Evolutionary conservation across 2,329 filamentous ascomycete species (phyloP).

Genomic region (Neonectria hederae): DNA sequence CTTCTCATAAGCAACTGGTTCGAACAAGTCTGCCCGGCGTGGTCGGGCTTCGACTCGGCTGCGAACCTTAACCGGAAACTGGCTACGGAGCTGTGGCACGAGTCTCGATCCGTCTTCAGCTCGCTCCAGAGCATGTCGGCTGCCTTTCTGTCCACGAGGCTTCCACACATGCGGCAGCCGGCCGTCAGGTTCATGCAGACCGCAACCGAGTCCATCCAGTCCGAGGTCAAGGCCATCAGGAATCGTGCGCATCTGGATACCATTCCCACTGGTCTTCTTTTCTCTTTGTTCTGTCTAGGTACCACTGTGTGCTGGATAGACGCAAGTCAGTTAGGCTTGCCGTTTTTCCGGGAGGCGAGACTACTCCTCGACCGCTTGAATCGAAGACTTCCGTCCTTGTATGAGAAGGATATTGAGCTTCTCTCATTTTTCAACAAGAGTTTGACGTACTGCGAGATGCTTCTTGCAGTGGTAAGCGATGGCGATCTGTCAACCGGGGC

Average conservation of each 20-base stretch:
- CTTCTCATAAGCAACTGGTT: slow-evolving; percentile 53
- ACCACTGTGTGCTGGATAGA: slow-evolving; percentile 55
- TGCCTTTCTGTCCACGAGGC: slow-evolving; percentile 46
- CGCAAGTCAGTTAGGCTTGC: slow-evolving; percentile 44
- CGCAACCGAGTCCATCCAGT: slow-evolving; percentile 48
- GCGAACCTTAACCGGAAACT: slow-evolving; percentile 52
- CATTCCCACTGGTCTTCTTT: slow-evolving; percentile 48
- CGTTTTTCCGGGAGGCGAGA: slow-evolving; percentile 46
- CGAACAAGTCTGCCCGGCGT: slow-evolving; percentile 51
- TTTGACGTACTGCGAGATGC: slow-evolving; percentile 54
- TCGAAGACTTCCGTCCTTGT: slow-evolving; percentile 22
- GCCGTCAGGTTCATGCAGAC: slow-evolving; percentile 47
- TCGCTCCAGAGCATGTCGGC: slow-evolving; percentile 55
- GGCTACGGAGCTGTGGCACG: slow-evolving; percentile 49
- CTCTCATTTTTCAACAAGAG: slow-evolving; percentile 52
- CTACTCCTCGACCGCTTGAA: slow-evolving; percentile 41
- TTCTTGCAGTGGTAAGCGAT: slow-evolving; percentile 50
- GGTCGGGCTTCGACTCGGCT: slow-evolving; percentile 53
- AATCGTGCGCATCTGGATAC: slow-evolving; percentile 26
- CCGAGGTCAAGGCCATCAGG: slow-evolving; percentile 45
- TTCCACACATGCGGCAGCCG: slow-evolving; percentile 50
- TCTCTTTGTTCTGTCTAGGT: slow-evolving; percentile 52
- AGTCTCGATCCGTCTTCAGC: slow-evolving; percentile 50
- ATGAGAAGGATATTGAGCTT: slow-evolving; percentile 40
- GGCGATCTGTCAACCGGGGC: slow-evolving; percentile 21